Evolutionary conservation across 352 stramenopile species (phyloP).

Genomic region (Phytophthora nicotianae): DNA sequence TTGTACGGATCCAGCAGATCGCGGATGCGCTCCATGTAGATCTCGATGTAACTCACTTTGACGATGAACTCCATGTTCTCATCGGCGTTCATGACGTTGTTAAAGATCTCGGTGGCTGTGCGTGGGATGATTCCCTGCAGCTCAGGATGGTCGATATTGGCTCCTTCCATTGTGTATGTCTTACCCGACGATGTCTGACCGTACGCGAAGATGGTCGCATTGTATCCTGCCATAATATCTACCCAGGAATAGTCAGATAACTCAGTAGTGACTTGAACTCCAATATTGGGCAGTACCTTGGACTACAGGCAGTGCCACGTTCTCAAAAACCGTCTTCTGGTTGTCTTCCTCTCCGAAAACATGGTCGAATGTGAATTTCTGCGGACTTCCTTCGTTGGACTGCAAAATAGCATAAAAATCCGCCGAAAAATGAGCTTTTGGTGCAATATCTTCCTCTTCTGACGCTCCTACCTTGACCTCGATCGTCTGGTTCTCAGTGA

Average conservation of each 20-base stretch:
- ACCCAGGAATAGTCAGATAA: conserved; percentile 14
- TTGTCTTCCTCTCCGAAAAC: conserved; percentile 85
- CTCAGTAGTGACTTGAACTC: neutral
- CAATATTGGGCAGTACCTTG: conserved; percentile 53
- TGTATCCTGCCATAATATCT: conserved; percentile 94
- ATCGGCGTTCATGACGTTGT: conserved; percentile 84
- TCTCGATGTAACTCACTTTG: conserved; percentile 95
- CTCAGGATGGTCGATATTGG: conserved; percentile 85
- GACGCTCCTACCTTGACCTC: conserved; percentile 61
- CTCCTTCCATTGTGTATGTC: conserved; percentile 48
- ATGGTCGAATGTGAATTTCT: conserved; percentile 91
- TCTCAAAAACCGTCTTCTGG: conserved; percentile 91
- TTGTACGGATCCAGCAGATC: conserved; percentile 93
- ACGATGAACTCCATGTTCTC: conserved; percentile 94
- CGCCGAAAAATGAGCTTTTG: conserved; percentile 5
- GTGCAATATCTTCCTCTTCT: neutral
- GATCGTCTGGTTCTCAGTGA: conserved; percentile 53
- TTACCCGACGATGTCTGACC: conserved; percentile 87
- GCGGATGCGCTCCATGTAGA: conserved; percentile 96
- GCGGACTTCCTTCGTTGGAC: conserved; percentile 56
- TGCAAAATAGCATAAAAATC: conserved; percentile 21
- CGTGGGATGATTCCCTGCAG: conserved; percentile 89
- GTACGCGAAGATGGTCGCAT: conserved; percentile 95
- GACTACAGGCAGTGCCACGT: conserved; percentile 86
- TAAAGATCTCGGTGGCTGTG: conserved; percentile 89